Base-by-base conservation (phyloP, 176 grass and related monocot species). In the Eleusine indica region DNA sequence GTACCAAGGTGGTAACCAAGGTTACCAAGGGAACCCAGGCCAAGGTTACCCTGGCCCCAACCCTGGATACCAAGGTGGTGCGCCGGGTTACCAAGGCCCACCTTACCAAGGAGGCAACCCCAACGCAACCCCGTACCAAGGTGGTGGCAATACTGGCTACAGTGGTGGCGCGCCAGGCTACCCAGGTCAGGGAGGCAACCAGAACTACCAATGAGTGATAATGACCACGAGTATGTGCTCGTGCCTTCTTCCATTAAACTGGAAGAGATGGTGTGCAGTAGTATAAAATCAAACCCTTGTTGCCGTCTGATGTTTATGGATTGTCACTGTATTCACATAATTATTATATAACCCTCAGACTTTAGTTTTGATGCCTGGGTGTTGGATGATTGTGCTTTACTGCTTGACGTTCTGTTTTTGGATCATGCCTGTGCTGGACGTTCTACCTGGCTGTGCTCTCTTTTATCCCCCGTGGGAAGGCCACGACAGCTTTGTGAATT, bases 51-150 rank as follows among this genome's bases (percentile, higher is more conserved):
- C 87, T 43, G 74, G 91, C 12, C 61, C 72, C 40, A 85, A 82
- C 77, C 73, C 85, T 84, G 88, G 83, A 76, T 88, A 88, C 81
- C 92, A 94, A 66, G 86, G 92, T 74, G 87, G 80, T 17, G 66
- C 18, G 0, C 91, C 75, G 16, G 82, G 75, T 37, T 90, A 92
- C 68, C 94, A 74, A 16, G 57, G 87, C 2, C 79, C 78, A 0
- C 7, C 73, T 9, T 86, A 80, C 82, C 85, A 83, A 63, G 90
- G 82, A 58, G 85, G 78, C 58, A 82, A 65, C 75, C 83, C 63
- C 62, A 79, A 80, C 47, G 1, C 54, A 6, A 30, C 73, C 35
- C 54, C 38, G 0, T 61, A 62, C 52, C 52, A 74, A 74, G 48
- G 77, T 66, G 39, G 39, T n/a, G 78, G 70, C 54, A 62, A 66